These are phyloP conservation scores for Saccharomyces cerevisiae DNA, from an alignment of 805 yeast genomes.

Conservation along the genomic window DNA sequence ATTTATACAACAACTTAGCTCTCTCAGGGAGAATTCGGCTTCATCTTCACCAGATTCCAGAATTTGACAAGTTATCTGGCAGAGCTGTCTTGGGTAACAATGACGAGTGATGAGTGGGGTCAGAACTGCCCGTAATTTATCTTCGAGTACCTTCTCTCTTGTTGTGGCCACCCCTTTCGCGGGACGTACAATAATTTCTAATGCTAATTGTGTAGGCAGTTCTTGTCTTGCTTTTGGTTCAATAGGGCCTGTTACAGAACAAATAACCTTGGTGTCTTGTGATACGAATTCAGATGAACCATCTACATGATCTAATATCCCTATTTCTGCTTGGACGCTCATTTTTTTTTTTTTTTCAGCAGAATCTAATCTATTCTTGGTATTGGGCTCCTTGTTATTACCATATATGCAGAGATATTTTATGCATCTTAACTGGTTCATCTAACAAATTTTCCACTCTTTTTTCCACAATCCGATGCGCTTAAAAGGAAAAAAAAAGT, in stretches of 20 bases:
- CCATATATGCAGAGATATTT: background rate
- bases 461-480: background rate
- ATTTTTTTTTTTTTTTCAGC: conserved; percentile 1
- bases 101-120: conserved; percentile 51
- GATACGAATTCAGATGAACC: conserved; percentile 61
- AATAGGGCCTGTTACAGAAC: conserved; percentile 85
- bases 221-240: conserved; percentile 81
- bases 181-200: conserved; percentile 76
- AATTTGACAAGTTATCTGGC: conserved; percentile 62
- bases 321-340: conserved; percentile 11
- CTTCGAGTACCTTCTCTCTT: conserved; percentile 70
- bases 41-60: conserved; percentile 37
- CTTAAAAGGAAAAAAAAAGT: background rate
- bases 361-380: background rate
- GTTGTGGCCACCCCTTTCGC: conserved; percentile 65
- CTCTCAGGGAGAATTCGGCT: conserved; percentile 34
- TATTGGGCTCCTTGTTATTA: background rate
- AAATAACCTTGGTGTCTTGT: conserved; percentile 51
- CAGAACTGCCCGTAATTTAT: conserved; percentile 54
- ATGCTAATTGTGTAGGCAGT: conserved; percentile 63
- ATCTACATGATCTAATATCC: conserved; percentile 53
- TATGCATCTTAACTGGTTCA: background rate
- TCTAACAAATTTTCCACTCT: background rate
- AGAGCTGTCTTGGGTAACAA: conserved; percentile 69
- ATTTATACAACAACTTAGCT: conserved; percentile 64